These are phyloP conservation scores for Penicillium sp. DNA, from an alignment of 2,329 filamentous ascomycete species.

Conservation along the genomic window DNA sequence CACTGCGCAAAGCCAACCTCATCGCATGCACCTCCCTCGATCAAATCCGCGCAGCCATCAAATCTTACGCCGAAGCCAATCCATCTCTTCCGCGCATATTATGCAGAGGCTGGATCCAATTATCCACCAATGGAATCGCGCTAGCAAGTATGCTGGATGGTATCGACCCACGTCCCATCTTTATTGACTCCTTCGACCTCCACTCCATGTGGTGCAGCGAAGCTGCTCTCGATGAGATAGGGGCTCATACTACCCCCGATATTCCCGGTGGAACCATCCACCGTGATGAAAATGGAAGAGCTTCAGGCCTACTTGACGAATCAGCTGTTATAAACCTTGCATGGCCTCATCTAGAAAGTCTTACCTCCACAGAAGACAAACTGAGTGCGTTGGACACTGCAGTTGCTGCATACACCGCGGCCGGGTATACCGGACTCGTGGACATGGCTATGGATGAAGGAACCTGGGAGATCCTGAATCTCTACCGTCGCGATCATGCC, in stretches of 20 bases:
- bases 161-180: constrained; percentile 49
- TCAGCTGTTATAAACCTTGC: constrained; percentile 46
- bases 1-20: constrained; percentile 46
- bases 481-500: constrained; percentile 36
- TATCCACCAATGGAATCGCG: constrained; percentile 45
- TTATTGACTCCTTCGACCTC: constrained; percentile 50
- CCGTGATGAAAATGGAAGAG: constrained; percentile 44
- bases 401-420: constrained; percentile 43
- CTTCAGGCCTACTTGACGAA: constrained; percentile 49
- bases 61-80: constrained; percentile 40
- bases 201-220: constrained; percentile 53
- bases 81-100: constrained; percentile 43
- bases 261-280: constrained; percentile 49
- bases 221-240: constrained; percentile 48
- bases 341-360: constrained; percentile 48
- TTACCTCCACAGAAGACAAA: constrained; percentile 45
- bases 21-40: constrained; percentile 43
- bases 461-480: constrained; percentile 46
- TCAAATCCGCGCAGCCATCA: constrained; percentile 46
- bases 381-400: constrained; percentile 41
- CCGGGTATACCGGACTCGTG: constrained; percentile 50
- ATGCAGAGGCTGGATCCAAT: constrained; percentile 52
- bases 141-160: constrained; percentile 50
- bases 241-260: constrained; percentile 40
- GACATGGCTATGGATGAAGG: constrained; percentile 55